Base-by-base conservation (phyloP, 2,329 filamentous ascomycete genomes). In the Elsinoe fawcettii region DNA sequence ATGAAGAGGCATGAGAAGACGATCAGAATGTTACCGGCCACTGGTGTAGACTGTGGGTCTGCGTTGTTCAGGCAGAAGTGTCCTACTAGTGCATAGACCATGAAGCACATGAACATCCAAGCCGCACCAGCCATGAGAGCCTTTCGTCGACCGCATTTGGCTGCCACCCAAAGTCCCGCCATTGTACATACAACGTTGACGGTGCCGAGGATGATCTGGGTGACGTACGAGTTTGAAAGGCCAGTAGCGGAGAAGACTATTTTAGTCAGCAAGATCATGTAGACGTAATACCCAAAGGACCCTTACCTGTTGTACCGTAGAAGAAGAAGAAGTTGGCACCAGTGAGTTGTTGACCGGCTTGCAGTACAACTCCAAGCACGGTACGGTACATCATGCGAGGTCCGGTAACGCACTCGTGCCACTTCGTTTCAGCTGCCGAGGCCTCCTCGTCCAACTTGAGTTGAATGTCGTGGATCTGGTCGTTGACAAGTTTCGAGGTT, bases 61-160 rank as follows among this genome's bases (percentile, higher is more conserved):
- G 58, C 22, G 3, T 63, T 57, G 56, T 64, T 59, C 18, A 67
- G 61, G n/a, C 60, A 55, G 46, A 64, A 68, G 49, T 65, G 60
- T 39, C 67, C 66, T 16, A 70, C 66, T 18, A 66, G 66, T 5
- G 68, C 63, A 60, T 84, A 79, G 59, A 88, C 76, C 65, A 87
- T 71, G 71, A 90, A 90, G 70, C 89, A 70, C 62, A 69, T 65
- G 60, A 69, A 66, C 59, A 67, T 67, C 67, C 69, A 70, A 3
- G 61, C 62, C 2, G 75, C 75, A 25, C 76, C 76, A 41, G 71
- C 71, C 46, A 78, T 70, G 12, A 79, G 69, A 1, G 76, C 69
- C 2, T 72, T 72, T 2, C 76, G 74, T 53, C 76, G 74, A 44
- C 76, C 76, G 66, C 70, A 77, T 61, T 73, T 74, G 66, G 78